Percentiles rank a stretch among this genome's conserved stretches.
phyloP scores from a whole-genome alignment of 1,284 basidiomycete species.

The Rhodofomes roseus region DNA sequence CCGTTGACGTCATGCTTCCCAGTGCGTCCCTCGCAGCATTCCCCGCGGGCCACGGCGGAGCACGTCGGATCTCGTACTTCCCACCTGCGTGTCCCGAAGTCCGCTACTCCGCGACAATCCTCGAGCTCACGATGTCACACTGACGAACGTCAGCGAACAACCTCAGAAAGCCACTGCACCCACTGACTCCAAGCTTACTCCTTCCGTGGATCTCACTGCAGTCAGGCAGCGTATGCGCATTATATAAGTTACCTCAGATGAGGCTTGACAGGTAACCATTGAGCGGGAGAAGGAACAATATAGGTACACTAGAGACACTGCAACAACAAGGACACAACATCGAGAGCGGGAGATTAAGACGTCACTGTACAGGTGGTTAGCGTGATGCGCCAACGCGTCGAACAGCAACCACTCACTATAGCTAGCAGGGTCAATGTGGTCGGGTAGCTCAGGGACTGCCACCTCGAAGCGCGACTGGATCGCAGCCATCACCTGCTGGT shows the following conservation, averaged over 20 bases:
- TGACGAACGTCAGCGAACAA: neutral
- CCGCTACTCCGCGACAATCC: neutral
- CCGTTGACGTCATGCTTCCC: neutral
- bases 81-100: no score
- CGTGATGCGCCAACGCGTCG: neutral
- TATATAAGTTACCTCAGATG: neutral
- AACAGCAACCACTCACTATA: constrained; percentile 60
- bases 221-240: neutral
- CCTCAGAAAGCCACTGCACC: neutral
- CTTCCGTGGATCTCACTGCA: neutral
- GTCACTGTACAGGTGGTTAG: constrained; percentile 29
- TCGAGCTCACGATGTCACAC: neutral
- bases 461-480: constrained; percentile 94
- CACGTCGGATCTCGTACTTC: no score
- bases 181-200: neutral
- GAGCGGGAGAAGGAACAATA: constrained; percentile 12
- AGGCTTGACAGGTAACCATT: constrained; percentile 1
- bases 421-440: constrained; percentile 84
- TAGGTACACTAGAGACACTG: constrained; percentile 14
- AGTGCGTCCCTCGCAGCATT: neutral
- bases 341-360: constrained; percentile 27
- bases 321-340: constrained; percentile 12
- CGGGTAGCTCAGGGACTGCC: constrained; percentile 89
- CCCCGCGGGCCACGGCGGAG: no score
- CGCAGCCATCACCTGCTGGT: constrained; percentile 89